Conservation (phyloP, 2,329 filamentous ascomycete genomes). For the Chaetomium sp. region DNA sequence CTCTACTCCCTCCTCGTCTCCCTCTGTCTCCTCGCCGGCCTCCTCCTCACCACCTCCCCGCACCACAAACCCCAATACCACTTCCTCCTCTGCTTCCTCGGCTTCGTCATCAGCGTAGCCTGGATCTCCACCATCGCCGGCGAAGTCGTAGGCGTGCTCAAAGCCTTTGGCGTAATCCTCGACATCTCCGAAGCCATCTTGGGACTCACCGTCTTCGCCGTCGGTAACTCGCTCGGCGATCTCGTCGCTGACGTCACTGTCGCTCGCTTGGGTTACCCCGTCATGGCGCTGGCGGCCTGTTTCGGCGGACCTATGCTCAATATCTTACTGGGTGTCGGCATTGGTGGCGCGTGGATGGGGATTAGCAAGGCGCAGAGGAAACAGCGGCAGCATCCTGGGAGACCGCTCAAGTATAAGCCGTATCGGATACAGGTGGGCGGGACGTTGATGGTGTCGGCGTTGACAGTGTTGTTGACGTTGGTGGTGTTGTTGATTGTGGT, state of each 20-base stretch:
- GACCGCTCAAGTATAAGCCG: conserved; percentile 59
- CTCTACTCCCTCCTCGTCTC: conserved; percentile 64
- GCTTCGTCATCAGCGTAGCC: conserved; percentile 83
- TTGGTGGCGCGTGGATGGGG: conserved; percentile 84
- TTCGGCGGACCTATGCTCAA: conserved; percentile 99
- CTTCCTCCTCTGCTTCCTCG: conserved; percentile 75
- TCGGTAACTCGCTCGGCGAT: conserved; percentile 91
- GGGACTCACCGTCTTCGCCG: conserved; percentile 90
- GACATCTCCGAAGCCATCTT: conserved; percentile 93
- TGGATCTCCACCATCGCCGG: conserved; percentile 97
- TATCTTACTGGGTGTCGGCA: conserved; percentile 88
- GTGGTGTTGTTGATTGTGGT: conserved; percentile 72
- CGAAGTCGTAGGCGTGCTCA: conserved; percentile 91
- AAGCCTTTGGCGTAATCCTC: conserved; percentile 84
- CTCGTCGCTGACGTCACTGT: conserved; percentile 93
- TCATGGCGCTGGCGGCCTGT: conserved; percentile 92
- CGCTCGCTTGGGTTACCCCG: conserved; percentile 84
- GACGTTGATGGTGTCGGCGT: conserved; percentile 76
- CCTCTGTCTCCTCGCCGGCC: conserved; percentile 54
- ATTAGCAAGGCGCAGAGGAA: conserved; percentile 60
- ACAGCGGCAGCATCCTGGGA: conserved; percentile 60
- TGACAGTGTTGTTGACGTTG: conserved; percentile 77
- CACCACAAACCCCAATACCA: conserved; percentile 65
- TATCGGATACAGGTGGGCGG: conserved; percentile 81
- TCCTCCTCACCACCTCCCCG: conserved; percentile 64